Evolutionary conservation across 2,329 filamentous ascomycete genomes (phyloP).

Genomic region (Neofusicoccum cordaticola): DNA sequence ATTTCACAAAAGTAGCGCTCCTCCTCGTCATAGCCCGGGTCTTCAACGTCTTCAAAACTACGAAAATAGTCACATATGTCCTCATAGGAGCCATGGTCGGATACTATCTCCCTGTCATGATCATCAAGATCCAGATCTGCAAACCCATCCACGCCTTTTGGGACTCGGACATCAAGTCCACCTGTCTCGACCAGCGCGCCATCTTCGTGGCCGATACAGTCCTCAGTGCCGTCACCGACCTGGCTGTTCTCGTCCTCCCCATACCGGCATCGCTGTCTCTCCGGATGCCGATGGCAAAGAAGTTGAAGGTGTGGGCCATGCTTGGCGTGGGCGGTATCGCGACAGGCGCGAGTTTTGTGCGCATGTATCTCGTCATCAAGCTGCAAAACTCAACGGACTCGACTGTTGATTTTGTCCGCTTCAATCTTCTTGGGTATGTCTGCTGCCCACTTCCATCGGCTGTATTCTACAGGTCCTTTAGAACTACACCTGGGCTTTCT

Average conservation of each 20-base stretch:
- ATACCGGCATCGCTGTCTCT: constrained; percentile 33
- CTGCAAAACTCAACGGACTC: neutral
- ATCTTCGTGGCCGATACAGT: constrained; percentile 35
- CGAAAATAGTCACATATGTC: constrained; percentile 20
- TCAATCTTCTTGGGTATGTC: neutral
- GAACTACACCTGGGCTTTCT: no score
- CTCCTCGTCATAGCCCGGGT: constrained; percentile 26
- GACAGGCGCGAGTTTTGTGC: constrained; percentile 25
- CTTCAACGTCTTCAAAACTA: constrained; percentile 22
- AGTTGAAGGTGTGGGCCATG: constrained; percentile 33
- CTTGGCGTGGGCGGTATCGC: constrained; percentile 32
- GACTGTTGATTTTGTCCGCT: neutral
- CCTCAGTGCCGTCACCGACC: constrained; percentile 34
- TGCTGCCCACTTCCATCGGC: no score
- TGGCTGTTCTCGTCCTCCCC: constrained; percentile 35
- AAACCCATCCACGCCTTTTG: constrained; percentile 25
- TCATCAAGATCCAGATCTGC: constrained; percentile 21
- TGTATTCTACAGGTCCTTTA: no score
- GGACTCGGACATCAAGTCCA: constrained; percentile 10
- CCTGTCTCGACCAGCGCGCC: constrained; percentile 32
- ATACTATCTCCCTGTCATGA: constrained; percentile 18
- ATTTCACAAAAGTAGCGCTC: constrained; percentile 26
- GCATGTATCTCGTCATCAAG: neutral
- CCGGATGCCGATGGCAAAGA: constrained; percentile 28
- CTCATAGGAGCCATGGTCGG: constrained; percentile 20